Percentiles rank a stretch among this genome's conserved stretches.
phyloP scores from a whole-genome alignment of 2,329 filamentous ascomycete species.

The Aureobasidium uvarum region DNA sequence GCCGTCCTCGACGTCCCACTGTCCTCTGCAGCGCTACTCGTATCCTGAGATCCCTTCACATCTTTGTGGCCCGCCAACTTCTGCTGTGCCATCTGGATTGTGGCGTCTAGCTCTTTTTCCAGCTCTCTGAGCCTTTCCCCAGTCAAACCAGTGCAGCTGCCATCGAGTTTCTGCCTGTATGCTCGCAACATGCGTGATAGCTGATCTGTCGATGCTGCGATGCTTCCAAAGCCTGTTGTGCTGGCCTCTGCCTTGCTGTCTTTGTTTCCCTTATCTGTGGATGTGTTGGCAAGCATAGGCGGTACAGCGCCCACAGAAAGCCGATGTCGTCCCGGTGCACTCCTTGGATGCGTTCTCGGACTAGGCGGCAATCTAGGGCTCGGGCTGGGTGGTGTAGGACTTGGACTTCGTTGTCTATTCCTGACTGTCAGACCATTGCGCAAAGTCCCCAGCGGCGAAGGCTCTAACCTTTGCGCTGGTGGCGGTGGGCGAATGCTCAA shows the following conservation, averaged over 20 bases:
- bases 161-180: conserved; percentile 57
- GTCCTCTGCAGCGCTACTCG: conserved; percentile 46
- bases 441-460: conserved; percentile 44
- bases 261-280: conserved; percentile 2
- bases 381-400: conserved; percentile 35
- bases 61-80: conserved; percentile 22
- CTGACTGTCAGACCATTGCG: conserved; percentile 38
- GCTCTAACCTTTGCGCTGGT: conserved; percentile 28
- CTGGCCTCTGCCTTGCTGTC: conserved; percentile 49
- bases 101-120: conserved; percentile 56
- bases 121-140: conserved; percentile 53
- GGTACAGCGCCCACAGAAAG: conserved; percentile 6
- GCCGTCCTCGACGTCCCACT: conserved; percentile 21
- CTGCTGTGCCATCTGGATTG: conserved; percentile 34
- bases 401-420: conserved; percentile 30
- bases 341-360: not conserved
- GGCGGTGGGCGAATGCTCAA: conserved; percentile 20
- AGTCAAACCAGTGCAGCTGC: conserved; percentile 47
- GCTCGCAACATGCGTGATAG: conserved; percentile 57
- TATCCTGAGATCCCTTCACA: conserved; percentile 55
- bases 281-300: conserved; percentile 30
- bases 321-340: conserved; percentile 9
- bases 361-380: conserved; percentile 40
- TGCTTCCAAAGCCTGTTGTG: conserved; percentile 47
- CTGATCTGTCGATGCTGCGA: conserved; percentile 56